phyloP scores from a whole-genome alignment of 345 rosid species.

The Dimocarpus longan region DNA sequence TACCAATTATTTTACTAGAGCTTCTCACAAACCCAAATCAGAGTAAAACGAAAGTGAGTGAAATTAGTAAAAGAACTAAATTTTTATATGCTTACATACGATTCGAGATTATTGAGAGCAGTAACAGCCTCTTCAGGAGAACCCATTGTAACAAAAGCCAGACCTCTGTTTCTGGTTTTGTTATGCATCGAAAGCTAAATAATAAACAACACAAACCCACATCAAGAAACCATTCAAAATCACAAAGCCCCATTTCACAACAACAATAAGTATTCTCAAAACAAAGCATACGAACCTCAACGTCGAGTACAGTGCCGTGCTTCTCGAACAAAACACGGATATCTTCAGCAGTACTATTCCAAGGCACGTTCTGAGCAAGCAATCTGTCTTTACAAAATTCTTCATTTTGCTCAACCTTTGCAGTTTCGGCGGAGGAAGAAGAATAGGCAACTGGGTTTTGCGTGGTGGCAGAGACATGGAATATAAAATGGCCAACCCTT shows the following conservation, averaged over 20 bases:
- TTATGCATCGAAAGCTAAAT: constrained; percentile 79
- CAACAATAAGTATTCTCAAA: background rate
- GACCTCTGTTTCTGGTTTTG: constrained; percentile 69
- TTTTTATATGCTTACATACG: constrained; percentile 42
- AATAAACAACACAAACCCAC: constrained; percentile 14
- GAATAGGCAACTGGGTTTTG: constrained; percentile 39
- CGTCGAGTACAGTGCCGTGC: constrained; percentile 65
- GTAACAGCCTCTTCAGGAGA: constrained; percentile 72
- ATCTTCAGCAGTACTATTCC: constrained; percentile 71
- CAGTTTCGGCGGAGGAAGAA: constrained; percentile 13
- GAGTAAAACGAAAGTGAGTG: background rate
- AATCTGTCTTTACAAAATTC: constrained; percentile 61
- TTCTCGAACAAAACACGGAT: constrained; percentile 76
- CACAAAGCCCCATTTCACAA: constrained; percentile 12
- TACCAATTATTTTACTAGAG: background rate
- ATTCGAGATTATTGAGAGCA: constrained; percentile 64
- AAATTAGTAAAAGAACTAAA: constrained; percentile 9
- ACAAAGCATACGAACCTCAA: constrained; percentile 52
- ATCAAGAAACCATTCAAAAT: constrained; percentile 14
- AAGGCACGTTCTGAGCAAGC: constrained; percentile 77
- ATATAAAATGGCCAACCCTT: constrained; percentile 20
- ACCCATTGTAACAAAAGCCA: constrained; percentile 76
- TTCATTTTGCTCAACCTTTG: constrained; percentile 31
- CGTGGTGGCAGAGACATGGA: constrained; percentile 44
- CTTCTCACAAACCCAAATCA: background rate